Conservation (phyloP, 306 rosid genomes). For the Ormosia emarginata region DNA sequence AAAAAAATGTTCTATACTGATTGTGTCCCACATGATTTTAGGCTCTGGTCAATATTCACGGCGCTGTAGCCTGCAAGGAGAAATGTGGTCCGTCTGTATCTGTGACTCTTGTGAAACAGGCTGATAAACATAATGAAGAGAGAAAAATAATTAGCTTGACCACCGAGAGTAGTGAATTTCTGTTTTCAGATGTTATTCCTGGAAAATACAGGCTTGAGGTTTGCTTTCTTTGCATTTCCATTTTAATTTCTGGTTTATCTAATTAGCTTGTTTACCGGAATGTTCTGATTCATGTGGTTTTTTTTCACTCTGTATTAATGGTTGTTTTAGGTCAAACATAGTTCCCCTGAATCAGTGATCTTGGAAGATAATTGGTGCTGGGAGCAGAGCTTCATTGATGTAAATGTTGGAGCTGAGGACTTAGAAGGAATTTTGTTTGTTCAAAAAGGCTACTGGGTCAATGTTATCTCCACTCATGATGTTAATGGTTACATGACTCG, state of each 20-base stretch:
- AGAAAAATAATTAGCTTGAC: constrained; percentile 60
- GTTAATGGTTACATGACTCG: constrained; percentile 76
- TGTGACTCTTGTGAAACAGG: constrained; percentile 57
- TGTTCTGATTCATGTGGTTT: constrained; percentile 13
- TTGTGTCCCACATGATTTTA: constrained; percentile 29
- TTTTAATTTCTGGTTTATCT: constrained; percentile 2
- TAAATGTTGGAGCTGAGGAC: constrained; percentile 78
- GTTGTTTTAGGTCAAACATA: constrained; percentile 64
- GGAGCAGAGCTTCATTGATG: constrained; percentile 67
- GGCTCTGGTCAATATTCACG: constrained; percentile 85
- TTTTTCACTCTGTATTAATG: constrained; percentile 6
- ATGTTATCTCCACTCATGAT: constrained; percentile 76
- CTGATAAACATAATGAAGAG: constrained; percentile 50
- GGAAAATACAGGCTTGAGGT: constrained; percentile 96
- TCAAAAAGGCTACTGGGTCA: constrained; percentile 89
- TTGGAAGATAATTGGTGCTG: constrained; percentile 93
- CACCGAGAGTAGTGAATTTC: constrained; percentile 56
- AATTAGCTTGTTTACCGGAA: constrained; percentile 1
- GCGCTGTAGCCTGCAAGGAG: constrained; percentile 82
- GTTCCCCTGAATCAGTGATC: constrained; percentile 39
- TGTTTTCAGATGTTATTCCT: constrained; percentile 69
- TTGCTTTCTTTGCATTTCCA: constrained; percentile 20
- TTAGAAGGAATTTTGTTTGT: constrained; percentile 65
- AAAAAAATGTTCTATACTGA: constrained; percentile 12
- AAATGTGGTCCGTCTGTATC: constrained; percentile 78